Base-by-base conservation (phyloP, 2,329 filamentous ascomycete species). In the Teratosphaeria pseudoeucalypti region DNA sequence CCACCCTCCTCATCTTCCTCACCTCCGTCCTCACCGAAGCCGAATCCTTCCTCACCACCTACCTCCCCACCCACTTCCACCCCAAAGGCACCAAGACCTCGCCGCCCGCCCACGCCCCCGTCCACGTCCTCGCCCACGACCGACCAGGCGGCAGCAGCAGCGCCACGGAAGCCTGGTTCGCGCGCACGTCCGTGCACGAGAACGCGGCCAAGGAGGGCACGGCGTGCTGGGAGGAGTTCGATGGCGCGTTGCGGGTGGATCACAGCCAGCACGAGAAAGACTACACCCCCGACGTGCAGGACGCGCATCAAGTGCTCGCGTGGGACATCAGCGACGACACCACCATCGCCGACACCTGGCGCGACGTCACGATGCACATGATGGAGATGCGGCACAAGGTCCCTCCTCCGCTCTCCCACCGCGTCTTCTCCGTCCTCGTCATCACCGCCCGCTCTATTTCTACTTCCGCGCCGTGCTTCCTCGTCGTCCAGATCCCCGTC, bases 341-440 rank as follows among this genome's bases (percentile, higher is more conserved):
- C 3, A 65, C 65, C 52, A 61, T 62, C 39, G 65, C 58, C 7
- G 69, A 67, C 14, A 64, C 58, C 14, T 74, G 70, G 68, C 59
- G 66, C n/a, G 69, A 73, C 2, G 67, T 78, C 7, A 66, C 71
- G 5, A 72, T 77, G 69, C 67, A 68, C 32, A 74, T 88, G 26
- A 80, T 81, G 62, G 85, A 89, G 74, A 87, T 88, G 78, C 80
- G 80, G 58, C 87, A 90, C 70, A 77, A 77, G 54, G 78, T 90
- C 37, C 81, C 81, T 0, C 74, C 77, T 2, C 78, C 83, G n/a
- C 75, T 90, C 7, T 78, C 79, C 60, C 81, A 85, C 63, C 83
- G 88, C 56, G 80, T 82, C 2, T 91, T 90, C 65, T 80, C 85
- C 16, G 83, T 86, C 2, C 70, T 90, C 56, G 82, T 89, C 68